phyloP scores from a whole-genome alignment of 805 yeast species.

The Sugiyamaella smithiae region DNA sequence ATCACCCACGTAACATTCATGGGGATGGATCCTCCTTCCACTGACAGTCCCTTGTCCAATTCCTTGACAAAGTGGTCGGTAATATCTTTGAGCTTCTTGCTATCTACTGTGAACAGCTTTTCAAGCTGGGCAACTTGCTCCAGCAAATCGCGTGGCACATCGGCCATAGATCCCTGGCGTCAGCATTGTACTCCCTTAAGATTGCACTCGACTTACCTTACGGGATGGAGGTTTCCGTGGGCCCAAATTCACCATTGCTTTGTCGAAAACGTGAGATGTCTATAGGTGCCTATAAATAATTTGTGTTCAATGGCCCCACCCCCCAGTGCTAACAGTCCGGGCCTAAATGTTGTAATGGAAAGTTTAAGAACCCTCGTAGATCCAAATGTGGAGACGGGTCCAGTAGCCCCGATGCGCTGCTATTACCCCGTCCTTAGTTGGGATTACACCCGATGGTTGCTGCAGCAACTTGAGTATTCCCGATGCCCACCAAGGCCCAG shows the following conservation, averaged over 20 bases:
- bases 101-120: slow-evolving; percentile 57
- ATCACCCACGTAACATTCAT: slow-evolving; percentile 98
- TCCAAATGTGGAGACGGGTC: too few relatives aligned
- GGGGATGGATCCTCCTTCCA: slow-evolving; percentile 80
- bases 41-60: slow-evolving; percentile 73
- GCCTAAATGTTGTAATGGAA: too few relatives aligned
- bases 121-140: slow-evolving; percentile 59
- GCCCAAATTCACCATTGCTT: slow-evolving; percentile 84
- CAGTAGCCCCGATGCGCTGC: too few relatives aligned
- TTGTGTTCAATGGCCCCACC: too few relatives aligned
- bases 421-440: too few relatives aligned
- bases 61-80: slow-evolving; percentile 75
- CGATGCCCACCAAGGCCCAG: too few relatives aligned
- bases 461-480: too few relatives aligned
- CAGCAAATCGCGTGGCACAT: slow-evolving; percentile 62
- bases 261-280: too few relatives aligned
- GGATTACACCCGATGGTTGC: too few relatives aligned
- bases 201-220: slow-evolving; percentile 53
- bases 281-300: too few relatives aligned
- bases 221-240: slow-evolving; percentile 81
- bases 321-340: too few relatives aligned
- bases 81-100: slow-evolving; percentile 59
- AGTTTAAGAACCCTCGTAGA: too few relatives aligned
- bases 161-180: slow-evolving; percentile 55
- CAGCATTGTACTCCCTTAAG: not conserved